Conservation (phyloP, 805 yeast genomes). For the Pichia ethanolica region DNA sequence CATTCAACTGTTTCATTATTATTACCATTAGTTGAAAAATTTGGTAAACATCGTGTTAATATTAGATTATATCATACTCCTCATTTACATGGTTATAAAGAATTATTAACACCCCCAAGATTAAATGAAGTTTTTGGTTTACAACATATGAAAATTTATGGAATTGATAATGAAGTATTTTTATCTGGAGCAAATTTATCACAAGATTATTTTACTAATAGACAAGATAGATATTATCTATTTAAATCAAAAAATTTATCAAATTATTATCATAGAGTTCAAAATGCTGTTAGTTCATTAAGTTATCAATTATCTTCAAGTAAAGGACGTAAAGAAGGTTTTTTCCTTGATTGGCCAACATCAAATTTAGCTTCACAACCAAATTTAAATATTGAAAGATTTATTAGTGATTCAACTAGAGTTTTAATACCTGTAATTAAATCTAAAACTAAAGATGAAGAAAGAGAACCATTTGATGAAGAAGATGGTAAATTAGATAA, state of each 20-base stretch:
- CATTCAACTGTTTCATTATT: constrained; percentile 71
- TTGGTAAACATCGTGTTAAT: constrained; percentile 62
- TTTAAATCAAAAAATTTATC: constrained; percentile 53
- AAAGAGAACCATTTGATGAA: constrained; percentile 6
- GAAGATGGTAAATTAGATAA: not conserved
- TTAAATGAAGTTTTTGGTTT: constrained; percentile 88
- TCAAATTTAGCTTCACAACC: constrained; percentile 66
- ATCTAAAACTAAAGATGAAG: constrained; percentile 26
- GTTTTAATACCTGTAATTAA: constrained; percentile 53
- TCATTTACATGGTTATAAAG: constrained; percentile 59
- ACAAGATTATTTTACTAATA: constrained; percentile 83
- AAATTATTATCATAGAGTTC: constrained; percentile 69
- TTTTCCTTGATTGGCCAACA: constrained; percentile 66
- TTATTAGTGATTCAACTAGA: constrained; percentile 48
- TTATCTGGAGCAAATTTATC: constrained; percentile 90
- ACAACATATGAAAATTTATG: constrained; percentile 96
- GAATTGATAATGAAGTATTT: constrained; percentile 84
- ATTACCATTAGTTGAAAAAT: constrained; percentile 54
- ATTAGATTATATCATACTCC: constrained; percentile 89
- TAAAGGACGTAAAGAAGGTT: constrained; percentile 33
- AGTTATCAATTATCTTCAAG: constrained; percentile 58
- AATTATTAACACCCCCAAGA: constrained; percentile 65
- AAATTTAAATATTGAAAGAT: constrained; percentile 40
- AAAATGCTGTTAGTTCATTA: constrained; percentile 55
- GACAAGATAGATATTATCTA: constrained; percentile 87